A percentile compares a stretch with the other conserved stretches of the same genome.
Evolutionary conservation across 2,329 filamentous ascomycete genomes (phyloP).

Genomic region (Colletotrichum ledebouriae): DNA sequence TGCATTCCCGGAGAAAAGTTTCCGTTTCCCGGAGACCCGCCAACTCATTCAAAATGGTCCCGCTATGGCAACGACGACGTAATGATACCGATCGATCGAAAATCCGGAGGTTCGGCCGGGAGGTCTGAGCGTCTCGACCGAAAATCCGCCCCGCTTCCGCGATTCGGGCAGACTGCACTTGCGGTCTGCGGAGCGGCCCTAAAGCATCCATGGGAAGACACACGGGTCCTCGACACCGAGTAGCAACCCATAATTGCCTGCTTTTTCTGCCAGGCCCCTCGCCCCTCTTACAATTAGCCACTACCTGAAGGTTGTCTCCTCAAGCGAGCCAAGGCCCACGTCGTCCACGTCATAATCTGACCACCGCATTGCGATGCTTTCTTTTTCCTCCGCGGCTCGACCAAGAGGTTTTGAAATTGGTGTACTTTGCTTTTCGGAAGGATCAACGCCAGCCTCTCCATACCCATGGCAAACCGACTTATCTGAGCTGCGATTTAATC

Average conservation of each 20-base stretch:
- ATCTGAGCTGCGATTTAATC: too few relatives aligned
- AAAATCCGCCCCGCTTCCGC: not conserved
- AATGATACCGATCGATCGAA: slow-evolving; percentile 20
- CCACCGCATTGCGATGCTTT: slow-evolving; percentile 17
- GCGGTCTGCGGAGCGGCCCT: not conserved
- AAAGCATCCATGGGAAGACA: not conserved
- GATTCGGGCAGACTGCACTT: not conserved
- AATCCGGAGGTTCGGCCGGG: not conserved
- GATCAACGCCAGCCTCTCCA: too few relatives aligned
- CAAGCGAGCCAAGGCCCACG: slow-evolving; percentile 6
- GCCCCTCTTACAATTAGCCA: not conserved
- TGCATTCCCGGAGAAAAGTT: too few relatives aligned
- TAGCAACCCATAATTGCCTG: not conserved
- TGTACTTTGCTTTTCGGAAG: too few relatives aligned
- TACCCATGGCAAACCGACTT: too few relatives aligned
- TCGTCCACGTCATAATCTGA: slow-evolving; percentile 29
- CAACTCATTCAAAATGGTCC: not conserved
- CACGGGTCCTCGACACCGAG: not conserved
- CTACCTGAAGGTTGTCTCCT: not conserved
- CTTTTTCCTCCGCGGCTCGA: slow-evolving; percentile 27
- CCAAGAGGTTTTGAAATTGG: not conserved
- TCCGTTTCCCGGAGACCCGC: not conserved
- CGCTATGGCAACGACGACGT: slow-evolving; percentile 1
- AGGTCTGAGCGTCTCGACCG: slow-evolving; percentile 25
- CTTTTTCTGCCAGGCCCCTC: slow-evolving; percentile 8